Percentiles rank a stretch among this genome's conserved stretches.
These are phyloP conservation scores for Phytophthora agathidicida DNA, from an alignment of 352 stramenopile genomes.

Conservation along the genomic window DNA sequence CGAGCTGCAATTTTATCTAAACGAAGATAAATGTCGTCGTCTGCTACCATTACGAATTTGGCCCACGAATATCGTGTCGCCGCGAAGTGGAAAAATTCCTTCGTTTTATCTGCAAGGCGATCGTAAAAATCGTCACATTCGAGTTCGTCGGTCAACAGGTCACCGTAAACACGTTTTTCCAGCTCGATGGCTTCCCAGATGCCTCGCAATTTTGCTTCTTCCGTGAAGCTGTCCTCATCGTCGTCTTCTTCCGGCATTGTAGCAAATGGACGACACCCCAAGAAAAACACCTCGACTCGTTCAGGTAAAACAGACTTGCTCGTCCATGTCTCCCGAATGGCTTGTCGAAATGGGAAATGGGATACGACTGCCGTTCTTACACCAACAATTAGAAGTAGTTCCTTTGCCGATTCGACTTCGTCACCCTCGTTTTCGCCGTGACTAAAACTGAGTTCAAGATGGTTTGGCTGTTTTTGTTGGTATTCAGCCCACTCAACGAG, in stretches of 20 bases:
- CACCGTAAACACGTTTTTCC: constrained; percentile 16
- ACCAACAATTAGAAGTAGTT: constrained; percentile 36
- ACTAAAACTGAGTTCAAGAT: too few relatives aligned
- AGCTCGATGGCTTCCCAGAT: constrained; percentile 7
- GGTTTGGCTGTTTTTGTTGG: neutral
- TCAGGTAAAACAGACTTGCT: constrained; percentile 3
- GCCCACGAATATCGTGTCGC: neutral
- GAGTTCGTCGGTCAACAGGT: constrained; percentile 53
- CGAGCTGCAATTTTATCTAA: constrained; percentile 17
- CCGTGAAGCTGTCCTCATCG: too few relatives aligned
- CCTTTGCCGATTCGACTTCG: too few relatives aligned
- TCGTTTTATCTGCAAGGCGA: constrained; percentile 50
- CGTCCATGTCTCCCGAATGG: constrained; percentile 43
- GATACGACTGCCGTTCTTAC: constrained; percentile 42
- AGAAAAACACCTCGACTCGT: constrained; percentile 9
- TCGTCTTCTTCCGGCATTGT: neutral
- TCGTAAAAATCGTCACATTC: constrained; percentile 54
- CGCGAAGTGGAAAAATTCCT: constrained; percentile 51
- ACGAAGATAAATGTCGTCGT: constrained; percentile 69
- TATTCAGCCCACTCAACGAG: neutral
- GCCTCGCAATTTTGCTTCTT: neutral
- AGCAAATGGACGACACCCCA: constrained; percentile 8
- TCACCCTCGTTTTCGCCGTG: too few relatives aligned
- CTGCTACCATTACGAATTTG: constrained; percentile 54
- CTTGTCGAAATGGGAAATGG: constrained; percentile 28